Evolutionary conservation across 23 red algal species (phyloP), one percentile per base, ranked within the genome.

Genomic region (Cyanidiococcus yangmingshanensis): DNA sequence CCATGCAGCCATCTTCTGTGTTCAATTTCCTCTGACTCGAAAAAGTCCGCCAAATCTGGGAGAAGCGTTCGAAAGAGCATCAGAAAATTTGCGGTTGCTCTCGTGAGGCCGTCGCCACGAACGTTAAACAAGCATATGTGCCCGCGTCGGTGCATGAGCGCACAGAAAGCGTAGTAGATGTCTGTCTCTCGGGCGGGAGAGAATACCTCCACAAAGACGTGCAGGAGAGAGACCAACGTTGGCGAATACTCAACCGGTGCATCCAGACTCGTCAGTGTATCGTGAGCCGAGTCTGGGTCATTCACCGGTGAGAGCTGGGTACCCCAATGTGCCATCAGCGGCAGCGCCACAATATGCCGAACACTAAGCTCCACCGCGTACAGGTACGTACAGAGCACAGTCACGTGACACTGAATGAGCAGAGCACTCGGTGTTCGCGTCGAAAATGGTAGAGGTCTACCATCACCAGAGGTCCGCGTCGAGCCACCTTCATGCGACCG

Each of bases 11-110:
- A 95, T 41, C 67, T 39, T 2, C 76, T 74, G 24, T 82, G 79
- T 34, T 89, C 83, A 21, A 95, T 84, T 31, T 95, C 91, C 58
- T 95, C 91, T 2, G 76, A 71, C 67, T 87, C 86, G 58, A 95
- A 90, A 39, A 80, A 78, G 76, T 95, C 91, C 37, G 78, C 88
- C 15, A 95, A 39, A 57, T 87, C 83, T 2, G 84, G 86, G 40
- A 77, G 86, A 2, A 86, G 41, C 37, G 59, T 79, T 30, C 91
- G 82, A 40, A 95, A 89, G 50, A 95, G 57, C 34, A 83, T 86
- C 76, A 86, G 50, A 58, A 95, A 95, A 29, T 87, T 58, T 2
- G 68, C 71, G 16, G 82, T 80, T 18, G 86, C 86, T 39, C 86
- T 75, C 24, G 77, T 68, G n/a, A 83, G 51, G 16, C 80, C 84